Percentiles rank a stretch among this genome's conserved stretches.
These are phyloP conservation scores for Trichoderma semiorbis DNA, from an alignment of 2,329 filamentous ascomycete species.

Conservation along the genomic window DNA sequence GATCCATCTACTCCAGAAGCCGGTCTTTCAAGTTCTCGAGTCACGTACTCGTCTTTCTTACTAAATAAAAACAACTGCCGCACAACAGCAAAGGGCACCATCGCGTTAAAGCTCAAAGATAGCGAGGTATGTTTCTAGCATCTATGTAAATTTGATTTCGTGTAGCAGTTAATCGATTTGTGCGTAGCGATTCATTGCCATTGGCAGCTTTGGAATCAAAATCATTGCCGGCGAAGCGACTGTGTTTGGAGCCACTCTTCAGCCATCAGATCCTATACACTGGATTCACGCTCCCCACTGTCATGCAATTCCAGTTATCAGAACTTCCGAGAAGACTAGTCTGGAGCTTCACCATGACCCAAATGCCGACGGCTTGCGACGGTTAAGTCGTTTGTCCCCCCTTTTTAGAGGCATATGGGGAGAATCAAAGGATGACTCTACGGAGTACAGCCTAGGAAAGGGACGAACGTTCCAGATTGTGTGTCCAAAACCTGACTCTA, in stretches of 20 bases:
- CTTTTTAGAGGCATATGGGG: slow-evolving; percentile 67
- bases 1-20: background rate
- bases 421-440: slow-evolving; percentile 29
- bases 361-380: slow-evolving; percentile 45
- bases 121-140: slow-evolving; percentile 42
- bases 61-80: slow-evolving; percentile 44
- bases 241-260: slow-evolving; percentile 62
- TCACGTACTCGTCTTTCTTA: slow-evolving; percentile 45
- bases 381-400: slow-evolving; percentile 60
- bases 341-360: slow-evolving; percentile 57
- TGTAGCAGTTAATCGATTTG: background rate
- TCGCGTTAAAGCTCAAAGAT: slow-evolving; percentile 44
- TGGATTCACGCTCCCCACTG: slow-evolving; percentile 66
- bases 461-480: slow-evolving; percentile 50
- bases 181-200: slow-evolving; percentile 54
- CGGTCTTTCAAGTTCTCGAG: background rate
- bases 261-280: slow-evolving; percentile 42
- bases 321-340: slow-evolving; percentile 46
- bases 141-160: background rate
- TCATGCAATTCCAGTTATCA: slow-evolving; percentile 66
- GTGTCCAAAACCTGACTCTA: slow-evolving; percentile 21
- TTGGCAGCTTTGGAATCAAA: slow-evolving; percentile 66
- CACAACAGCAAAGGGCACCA: slow-evolving; percentile 36
- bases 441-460: slow-evolving; percentile 16
- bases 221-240: slow-evolving; percentile 61